phyloP scores from a whole-genome alignment of 345 rosid genomes.

The Salix exigua region DNA sequence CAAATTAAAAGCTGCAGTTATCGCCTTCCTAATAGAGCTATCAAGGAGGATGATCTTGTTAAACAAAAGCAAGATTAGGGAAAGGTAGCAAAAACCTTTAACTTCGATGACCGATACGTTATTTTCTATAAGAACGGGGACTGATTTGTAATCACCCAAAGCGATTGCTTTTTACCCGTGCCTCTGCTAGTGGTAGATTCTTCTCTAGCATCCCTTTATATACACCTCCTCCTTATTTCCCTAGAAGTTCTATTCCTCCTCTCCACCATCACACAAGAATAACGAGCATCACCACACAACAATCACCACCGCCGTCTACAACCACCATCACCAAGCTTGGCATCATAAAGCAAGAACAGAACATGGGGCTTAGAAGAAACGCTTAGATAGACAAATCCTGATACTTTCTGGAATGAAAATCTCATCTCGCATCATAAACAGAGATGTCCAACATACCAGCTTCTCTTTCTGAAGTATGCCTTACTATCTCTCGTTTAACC shows the following conservation, averaged over 20 bases:
- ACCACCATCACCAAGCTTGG: background rate
- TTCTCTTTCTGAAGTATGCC: conserved; percentile 46
- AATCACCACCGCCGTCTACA: background rate
- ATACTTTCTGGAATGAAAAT: conserved; percentile 12
- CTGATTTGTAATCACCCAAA: background rate
- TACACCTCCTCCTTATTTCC: background rate
- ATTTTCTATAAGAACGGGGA: background rate
- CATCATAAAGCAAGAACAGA: background rate
- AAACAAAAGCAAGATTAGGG: background rate
- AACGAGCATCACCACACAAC: background rate
- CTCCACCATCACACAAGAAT: background rate
- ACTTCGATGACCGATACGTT: background rate
- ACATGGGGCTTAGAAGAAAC: background rate
- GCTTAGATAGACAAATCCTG: background rate
- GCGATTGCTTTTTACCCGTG: background rate
- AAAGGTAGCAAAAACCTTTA: background rate
- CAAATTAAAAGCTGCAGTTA: too few species aligned
- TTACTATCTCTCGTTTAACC: conserved; percentile 40
- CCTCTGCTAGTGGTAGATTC: background rate
- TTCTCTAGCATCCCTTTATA: background rate
- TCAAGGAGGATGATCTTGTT: background rate
- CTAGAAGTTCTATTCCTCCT: background rate
- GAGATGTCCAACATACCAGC: conserved; percentile 45
- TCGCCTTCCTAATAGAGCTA: background rate
- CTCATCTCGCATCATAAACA: background rate